Evolutionary conservation across 2,329 filamentous ascomycete genomes (phyloP), one percentile per base, ranked within the genome.

Genomic region (Esteya vermicola): DNA sequence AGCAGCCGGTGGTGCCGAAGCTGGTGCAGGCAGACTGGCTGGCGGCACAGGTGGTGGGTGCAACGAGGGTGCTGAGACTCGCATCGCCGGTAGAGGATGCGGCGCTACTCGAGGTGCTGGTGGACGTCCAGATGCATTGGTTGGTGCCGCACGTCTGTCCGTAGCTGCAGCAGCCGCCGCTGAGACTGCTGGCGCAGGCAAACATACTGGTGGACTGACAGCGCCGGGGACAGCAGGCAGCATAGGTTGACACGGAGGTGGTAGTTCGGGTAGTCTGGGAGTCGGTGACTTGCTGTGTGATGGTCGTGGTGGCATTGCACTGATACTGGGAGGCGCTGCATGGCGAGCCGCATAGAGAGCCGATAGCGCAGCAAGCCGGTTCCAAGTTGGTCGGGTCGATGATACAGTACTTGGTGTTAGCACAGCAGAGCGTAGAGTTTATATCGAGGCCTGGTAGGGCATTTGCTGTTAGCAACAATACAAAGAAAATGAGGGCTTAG

Each of bases 151-250:
- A 75, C 10, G 57, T 51, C 16, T 52, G 54, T 31, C 60, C 64
- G 46, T 61, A 68, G 9, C 49, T 39, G 48, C 72, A 75, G 54
- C 72, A 75, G 37, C 60, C 59, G 16, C 62, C 62, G 41, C 70
- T 67, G 22, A 66, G 57, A 2, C 42, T 48, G 9, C 43, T 26
- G 16, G 65, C 54, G 47, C 70, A 75, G 20, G 57, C 57, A 47
- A 64, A 72, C 36, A 57, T 50, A 47, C 58, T 62, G 20, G 61
- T 59, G 33, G 44, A 48, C 10, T 59, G 59, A 38, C 67, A 69
- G 1, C 46, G 44, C 2, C 65, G 60, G 25, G 50, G 45, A 48
- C 63, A 63, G 47, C 65, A 67, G 18, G 58, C 57, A 4, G 45
- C 36, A 22, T 47, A 45, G 13, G 48, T 47, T 13, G 52, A 48